A percentile compares a stretch with the other conserved stretches of the same genome.
phyloP scores from a whole-genome alignment of 2,329 filamentous ascomycete genomes.

The Blumeriella jaapii region DNA sequence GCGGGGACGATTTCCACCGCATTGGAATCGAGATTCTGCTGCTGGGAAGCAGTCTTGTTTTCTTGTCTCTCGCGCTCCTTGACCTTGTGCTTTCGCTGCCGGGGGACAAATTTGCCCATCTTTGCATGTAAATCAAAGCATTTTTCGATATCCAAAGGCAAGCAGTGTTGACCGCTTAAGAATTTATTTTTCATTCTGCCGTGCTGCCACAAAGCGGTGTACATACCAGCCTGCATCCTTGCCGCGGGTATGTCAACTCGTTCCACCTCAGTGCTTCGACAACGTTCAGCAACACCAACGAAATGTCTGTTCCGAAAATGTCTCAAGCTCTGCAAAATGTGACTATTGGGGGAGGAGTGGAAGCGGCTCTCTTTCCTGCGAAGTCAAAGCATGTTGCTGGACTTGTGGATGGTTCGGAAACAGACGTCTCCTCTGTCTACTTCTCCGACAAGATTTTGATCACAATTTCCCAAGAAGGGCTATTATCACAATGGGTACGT shows the following conservation, averaged over 20 bases:
- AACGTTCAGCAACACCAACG: slow-evolving; percentile 2
- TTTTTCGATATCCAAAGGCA: neutral
- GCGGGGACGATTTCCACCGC: slow-evolving; percentile 38
- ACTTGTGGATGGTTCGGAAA: slow-evolving; percentile 54
- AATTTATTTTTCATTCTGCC: slow-evolving; percentile 4
- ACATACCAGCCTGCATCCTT: slow-evolving; percentile 14
- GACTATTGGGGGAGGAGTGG: slow-evolving; percentile 8
- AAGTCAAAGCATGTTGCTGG: slow-evolving; percentile 36
- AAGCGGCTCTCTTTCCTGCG: slow-evolving; percentile 21
- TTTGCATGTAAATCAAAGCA: slow-evolving; percentile 3
- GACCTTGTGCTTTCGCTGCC: slow-evolving; percentile 57
- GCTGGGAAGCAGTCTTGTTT: slow-evolving; percentile 26
- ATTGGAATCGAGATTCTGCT: slow-evolving; percentile 40
- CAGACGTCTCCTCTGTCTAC: slow-evolving; percentile 58
- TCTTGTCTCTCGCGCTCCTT: slow-evolving; percentile 49
- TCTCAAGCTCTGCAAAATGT: slow-evolving; percentile 10
- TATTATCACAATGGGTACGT: slow-evolving; percentile 81
- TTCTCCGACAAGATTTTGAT: slow-evolving; percentile 89
- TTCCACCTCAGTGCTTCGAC: neutral
- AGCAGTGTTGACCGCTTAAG: neutral
- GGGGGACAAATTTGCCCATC: slow-evolving; percentile 42
- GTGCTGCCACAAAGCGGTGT: slow-evolving; percentile 6
- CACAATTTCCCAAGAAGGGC: slow-evolving; percentile 76
- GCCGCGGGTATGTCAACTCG: neutral
- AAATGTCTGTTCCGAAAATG: slow-evolving; percentile 13